Evolutionary conservation across 345 rosid species (phyloP).

Genomic region (Raphanus raphanistrum): DNA sequence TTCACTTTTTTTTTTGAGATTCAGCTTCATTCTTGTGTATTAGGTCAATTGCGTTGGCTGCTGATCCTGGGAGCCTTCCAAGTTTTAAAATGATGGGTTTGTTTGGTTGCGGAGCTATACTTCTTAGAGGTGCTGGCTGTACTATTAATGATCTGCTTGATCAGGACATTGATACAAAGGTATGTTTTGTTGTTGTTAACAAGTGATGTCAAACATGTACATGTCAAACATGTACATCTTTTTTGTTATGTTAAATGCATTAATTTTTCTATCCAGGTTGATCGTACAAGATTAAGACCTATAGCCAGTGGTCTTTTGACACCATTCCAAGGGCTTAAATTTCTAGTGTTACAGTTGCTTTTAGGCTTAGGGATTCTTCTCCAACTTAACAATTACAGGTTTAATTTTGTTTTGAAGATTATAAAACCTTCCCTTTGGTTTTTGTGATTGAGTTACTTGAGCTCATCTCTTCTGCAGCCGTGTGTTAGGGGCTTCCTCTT

Average conservation of each 20-base stretch:
- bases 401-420: constrained; percentile 20
- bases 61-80: constrained; percentile 67
- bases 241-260: neutral
- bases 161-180: constrained; percentile 83
- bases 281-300: constrained; percentile 83
- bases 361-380: constrained; percentile 95
- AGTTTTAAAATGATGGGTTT: constrained; percentile 70
- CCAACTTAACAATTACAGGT: constrained; percentile 87
- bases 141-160: constrained; percentile 93
- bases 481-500: constrained; percentile 83
- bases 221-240: too few relatives aligned
- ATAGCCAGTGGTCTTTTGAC: constrained; percentile 90
- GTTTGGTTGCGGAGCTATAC: constrained; percentile 85
- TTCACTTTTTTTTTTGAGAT: neutral
- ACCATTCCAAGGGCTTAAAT: constrained; percentile 74
- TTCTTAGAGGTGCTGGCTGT: constrained; percentile 92
- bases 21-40: neutral
- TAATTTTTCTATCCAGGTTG: constrained; percentile 51
- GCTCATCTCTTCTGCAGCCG: constrained; percentile 52
- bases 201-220: neutral
- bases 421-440: neutral
- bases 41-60: constrained; percentile 91
- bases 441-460: constrained; percentile 3
- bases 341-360: constrained; percentile 82
- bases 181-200: constrained; percentile 29